These are phyloP conservation scores for Parathielavia appendiculata DNA, from an alignment of 495 filamentous ascomycete genomes.

Conservation along the genomic window DNA sequence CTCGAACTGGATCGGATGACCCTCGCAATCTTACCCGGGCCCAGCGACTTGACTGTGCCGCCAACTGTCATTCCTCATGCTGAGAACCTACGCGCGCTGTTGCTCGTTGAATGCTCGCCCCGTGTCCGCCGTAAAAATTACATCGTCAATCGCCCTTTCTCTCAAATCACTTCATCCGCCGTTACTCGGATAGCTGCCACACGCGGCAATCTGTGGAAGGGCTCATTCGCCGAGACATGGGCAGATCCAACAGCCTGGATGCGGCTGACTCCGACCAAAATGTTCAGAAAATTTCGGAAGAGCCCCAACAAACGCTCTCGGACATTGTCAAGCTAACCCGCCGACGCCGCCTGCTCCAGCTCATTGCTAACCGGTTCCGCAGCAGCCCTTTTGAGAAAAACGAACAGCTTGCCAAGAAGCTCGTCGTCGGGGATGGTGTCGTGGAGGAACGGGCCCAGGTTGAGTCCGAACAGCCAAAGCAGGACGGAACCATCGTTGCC, in stretches of 20 bases:
- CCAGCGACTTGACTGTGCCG: too few relatives aligned
- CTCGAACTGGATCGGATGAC: too few relatives aligned
- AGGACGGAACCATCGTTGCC: not conserved
- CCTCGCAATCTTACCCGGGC: too few relatives aligned
- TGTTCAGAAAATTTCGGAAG: slow-evolving; percentile 13
- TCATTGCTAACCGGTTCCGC: slow-evolving; percentile 13
- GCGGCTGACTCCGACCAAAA: slow-evolving; percentile 3
- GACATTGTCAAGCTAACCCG: slow-evolving; percentile 14
- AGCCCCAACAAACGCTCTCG: slow-evolving; percentile 13
- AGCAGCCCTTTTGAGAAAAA: slow-evolving; percentile 3
- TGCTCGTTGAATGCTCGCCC: too few relatives aligned
- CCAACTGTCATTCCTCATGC: too few relatives aligned
- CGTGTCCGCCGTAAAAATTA: too few relatives aligned
- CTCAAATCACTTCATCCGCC: too few relatives aligned
- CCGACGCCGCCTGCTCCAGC: not conserved
- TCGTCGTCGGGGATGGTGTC: not conserved
- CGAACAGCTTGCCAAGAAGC: not conserved
- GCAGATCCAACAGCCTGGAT: slow-evolving; percentile 10
- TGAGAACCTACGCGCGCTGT: too few relatives aligned
- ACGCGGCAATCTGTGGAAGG: too few relatives aligned
- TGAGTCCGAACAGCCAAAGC: not conserved
- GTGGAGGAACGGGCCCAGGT: not conserved
- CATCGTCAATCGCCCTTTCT: too few relatives aligned
- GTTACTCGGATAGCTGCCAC: too few relatives aligned
- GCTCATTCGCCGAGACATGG: not conserved